These are phyloP conservation scores for Ogataea angusta DNA, from an alignment of 805 yeast genomes.

Conservation along the genomic window DNA sequence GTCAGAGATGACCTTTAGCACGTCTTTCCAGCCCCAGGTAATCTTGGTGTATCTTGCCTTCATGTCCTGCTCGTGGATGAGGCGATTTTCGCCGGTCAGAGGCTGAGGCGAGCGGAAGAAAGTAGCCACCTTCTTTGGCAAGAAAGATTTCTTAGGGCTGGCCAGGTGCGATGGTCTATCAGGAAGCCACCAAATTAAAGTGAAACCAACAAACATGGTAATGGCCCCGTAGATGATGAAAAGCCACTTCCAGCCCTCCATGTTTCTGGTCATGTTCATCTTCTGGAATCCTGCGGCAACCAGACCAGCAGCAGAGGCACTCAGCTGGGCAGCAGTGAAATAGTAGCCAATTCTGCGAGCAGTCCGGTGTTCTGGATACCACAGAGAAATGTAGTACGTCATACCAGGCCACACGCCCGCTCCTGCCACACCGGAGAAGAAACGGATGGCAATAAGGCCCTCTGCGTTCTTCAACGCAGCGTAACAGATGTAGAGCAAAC, in stretches of 20 bases:
- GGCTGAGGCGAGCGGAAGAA: constrained; percentile 38
- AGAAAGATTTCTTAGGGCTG: constrained; percentile 8
- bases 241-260: constrained; percentile 85
- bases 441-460: constrained; percentile 69
- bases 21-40: constrained; percentile 60
- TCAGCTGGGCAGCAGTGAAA: constrained; percentile 88
- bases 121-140: constrained; percentile 20
- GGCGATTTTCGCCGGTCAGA: constrained; percentile 49
- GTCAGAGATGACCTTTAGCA: constrained; percentile 54
- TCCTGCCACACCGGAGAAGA: constrained; percentile 71
- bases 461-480: constrained; percentile 51
- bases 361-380: constrained; percentile 79
- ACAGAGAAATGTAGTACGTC: constrained; percentile 76
- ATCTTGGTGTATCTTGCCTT: constrained; percentile 43
- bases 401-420: constrained; percentile 93
- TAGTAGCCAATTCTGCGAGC: constrained; percentile 83
- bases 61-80: constrained; percentile 61
- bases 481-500: constrained; percentile 74
- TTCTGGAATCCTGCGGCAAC: constrained; percentile 86
- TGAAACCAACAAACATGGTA: constrained; percentile 60
- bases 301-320: constrained; percentile 85
- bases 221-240: constrained; percentile 72
- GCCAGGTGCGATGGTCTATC: constrained; percentile 55
- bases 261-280: constrained; percentile 69
- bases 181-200: constrained; percentile 80